phyloP scores from a whole-genome alignment of 768 basidiomycete species.

The Phylloporus sp. region DNA sequence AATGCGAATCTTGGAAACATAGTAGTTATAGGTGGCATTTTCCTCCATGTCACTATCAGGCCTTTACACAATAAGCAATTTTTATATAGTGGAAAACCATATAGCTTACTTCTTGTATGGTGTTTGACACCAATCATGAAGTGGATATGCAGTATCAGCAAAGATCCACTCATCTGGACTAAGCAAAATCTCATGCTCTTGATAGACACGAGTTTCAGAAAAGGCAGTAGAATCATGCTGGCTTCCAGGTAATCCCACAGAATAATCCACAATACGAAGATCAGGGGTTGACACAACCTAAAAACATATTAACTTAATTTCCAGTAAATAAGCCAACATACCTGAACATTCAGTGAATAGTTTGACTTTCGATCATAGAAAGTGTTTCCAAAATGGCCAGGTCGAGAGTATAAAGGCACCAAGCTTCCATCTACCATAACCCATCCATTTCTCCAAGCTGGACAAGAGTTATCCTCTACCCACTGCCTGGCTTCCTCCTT shows the following conservation, averaged over 20 bases:
- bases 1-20: conserved; percentile 30
- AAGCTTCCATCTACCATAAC: conserved; percentile 40
- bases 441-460: conserved; percentile 36
- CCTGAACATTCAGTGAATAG: conserved; percentile 2
- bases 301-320: no score
- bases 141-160: conserved; percentile 39
- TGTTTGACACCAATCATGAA: conserved; percentile 27
- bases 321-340: conserved; percentile 1
- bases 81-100: neutral
- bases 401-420: conserved; percentile 30
- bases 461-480: conserved; percentile 35
- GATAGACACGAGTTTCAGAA: conserved; percentile 21
- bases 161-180: conserved; percentile 30
- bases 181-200: conserved; percentile 2
- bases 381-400: conserved; percentile 32
- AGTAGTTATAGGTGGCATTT: conserved; percentile 26
- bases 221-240: conserved; percentile 34
- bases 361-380: conserved; percentile 24
- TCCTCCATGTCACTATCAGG: conserved; percentile 4
- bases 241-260: conserved; percentile 31
- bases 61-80: conserved; percentile 1
- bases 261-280: conserved; percentile 28
- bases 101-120: conserved; percentile 28
- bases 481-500: conserved; percentile 38
- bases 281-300: conserved; percentile 16